A percentile compares a stretch with the other conserved stretches of the same genome.
phyloP scores from a whole-genome alignment of 768 basidiomycete genomes.

The Amyloporia xantha region DNA sequence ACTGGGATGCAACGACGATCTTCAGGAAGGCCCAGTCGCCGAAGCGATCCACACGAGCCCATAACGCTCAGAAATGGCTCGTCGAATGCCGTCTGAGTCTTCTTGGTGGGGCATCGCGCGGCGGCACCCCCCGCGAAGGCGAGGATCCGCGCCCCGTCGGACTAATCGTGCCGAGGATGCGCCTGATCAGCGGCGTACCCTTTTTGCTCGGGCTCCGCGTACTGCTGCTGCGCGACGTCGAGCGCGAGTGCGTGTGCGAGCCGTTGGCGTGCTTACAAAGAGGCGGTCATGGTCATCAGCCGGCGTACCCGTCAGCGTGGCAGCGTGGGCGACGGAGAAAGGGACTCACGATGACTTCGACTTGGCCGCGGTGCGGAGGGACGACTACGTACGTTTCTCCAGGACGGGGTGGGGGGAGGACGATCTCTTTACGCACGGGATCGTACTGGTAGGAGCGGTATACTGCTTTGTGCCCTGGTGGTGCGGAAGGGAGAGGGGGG shows the following conservation, averaged over 20 bases:
- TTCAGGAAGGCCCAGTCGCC: not conserved
- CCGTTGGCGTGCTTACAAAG: not conserved
- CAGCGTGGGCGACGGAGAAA: not conserved
- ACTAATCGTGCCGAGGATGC: not conserved
- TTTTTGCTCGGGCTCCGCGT: not conserved
- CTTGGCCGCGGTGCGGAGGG: slow-evolving; percentile 17
- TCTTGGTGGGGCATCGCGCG: not conserved
- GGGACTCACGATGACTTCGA: slow-evolving; percentile 14
- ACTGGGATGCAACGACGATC: not conserved
- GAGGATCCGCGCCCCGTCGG: not conserved
- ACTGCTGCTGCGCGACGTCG: not conserved
- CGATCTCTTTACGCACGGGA: slow-evolving; percentile 10
- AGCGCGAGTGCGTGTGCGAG: not conserved
- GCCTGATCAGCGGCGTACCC: slow-evolving; percentile 1
- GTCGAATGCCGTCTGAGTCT: not conserved
- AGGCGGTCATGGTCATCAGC: not conserved
- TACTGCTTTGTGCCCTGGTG: slow-evolving; percentile 4
- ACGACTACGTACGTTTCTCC: slow-evolving; percentile 24
- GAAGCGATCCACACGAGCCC: not conserved
- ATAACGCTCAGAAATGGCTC: not conserved
- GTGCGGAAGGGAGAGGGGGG: not conserved
- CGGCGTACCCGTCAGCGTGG: too few species aligned
- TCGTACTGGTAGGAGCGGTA: slow-evolving; percentile 4
- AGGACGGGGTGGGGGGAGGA: slow-evolving; percentile 18
- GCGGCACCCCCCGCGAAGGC: not conserved